These are phyloP conservation scores for Myriosclerotinia curreyana DNA, from an alignment of 2,329 filamentous ascomycete genomes.

Conservation along the genomic window DNA sequence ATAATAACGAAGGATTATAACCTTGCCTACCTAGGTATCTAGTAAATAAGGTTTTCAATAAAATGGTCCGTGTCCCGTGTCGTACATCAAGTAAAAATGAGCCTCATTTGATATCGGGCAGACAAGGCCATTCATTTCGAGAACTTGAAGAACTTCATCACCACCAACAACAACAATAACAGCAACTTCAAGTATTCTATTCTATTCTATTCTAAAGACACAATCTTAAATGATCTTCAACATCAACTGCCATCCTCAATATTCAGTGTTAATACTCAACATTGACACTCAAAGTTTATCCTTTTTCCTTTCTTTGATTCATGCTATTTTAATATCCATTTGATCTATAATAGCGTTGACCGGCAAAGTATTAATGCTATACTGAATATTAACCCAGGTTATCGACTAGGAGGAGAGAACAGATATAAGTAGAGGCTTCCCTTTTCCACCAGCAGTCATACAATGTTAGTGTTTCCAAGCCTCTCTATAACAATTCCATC, in stretches of 20 bases:
- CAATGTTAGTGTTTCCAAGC: background rate
- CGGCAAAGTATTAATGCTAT: background rate
- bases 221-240: background rate
- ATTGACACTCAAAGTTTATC: background rate
- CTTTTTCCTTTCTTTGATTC: background rate
- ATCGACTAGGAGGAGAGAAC: background rate
- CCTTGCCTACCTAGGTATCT: no score
- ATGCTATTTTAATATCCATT: background rate
- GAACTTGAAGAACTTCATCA: constrained; percentile 2
- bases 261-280: background rate
- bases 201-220: background rate
- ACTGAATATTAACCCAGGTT: background rate
- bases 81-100: no score
- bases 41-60: no score
- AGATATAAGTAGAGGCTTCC: background rate
- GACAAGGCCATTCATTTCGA: background rate
- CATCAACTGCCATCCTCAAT: background rate
- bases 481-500: background rate
- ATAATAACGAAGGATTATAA: no score
- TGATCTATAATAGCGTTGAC: background rate
- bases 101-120: constrained; percentile 2
- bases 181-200: no score
- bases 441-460: constrained; percentile 21
- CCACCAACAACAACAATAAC: background rate
- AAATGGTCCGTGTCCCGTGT: no score